A percentile compares a stretch with the other conserved stretches of the same genome.
These are phyloP conservation scores for Trametes cingulata DNA, from an alignment of 768 basidiomycete genomes.

Conservation along the genomic window DNA sequence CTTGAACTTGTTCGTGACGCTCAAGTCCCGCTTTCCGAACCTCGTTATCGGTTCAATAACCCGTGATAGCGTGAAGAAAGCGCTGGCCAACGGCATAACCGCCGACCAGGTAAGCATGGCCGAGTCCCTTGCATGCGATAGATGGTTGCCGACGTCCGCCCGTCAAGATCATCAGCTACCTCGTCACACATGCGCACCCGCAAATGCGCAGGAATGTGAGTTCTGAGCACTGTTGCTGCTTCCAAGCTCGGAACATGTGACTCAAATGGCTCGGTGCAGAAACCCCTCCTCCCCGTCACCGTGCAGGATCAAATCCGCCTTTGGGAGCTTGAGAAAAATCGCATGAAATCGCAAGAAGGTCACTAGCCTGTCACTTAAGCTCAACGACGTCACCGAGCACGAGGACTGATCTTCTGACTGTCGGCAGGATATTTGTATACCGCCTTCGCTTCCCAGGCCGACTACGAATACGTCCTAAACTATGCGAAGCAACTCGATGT, in stretches of 20 bases:
- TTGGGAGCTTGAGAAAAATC: slow-evolving; percentile 95
- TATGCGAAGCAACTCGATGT: slow-evolving; percentile 84
- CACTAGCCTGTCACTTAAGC: slow-evolving; percentile 25
- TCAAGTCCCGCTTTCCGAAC: slow-evolving; percentile 96
- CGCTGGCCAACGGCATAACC: slow-evolving; percentile 91
- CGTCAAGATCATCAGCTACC: slow-evolving; percentile 88
- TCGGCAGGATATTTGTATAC: slow-evolving; percentile 82
- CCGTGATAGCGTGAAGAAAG: slow-evolving; percentile 92
- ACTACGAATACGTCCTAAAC: slow-evolving; percentile 83
- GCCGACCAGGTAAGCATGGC: slow-evolving; percentile 77
- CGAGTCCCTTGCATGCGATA: background rate
- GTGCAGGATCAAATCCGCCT: slow-evolving; percentile 97
- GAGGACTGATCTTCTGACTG: slow-evolving; percentile 21
- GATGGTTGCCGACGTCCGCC: slow-evolving; percentile 6
- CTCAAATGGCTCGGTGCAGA: slow-evolving; percentile 45
- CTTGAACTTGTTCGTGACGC: slow-evolving; percentile 86
- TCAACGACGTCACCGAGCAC: slow-evolving; percentile 20
- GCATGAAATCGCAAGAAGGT: slow-evolving; percentile 89
- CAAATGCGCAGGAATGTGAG: slow-evolving; percentile 95
- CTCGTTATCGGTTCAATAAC: slow-evolving; percentile 96
- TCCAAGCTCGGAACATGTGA: background rate
- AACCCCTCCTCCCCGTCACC: slow-evolving; percentile 91
- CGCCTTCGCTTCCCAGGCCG: slow-evolving; percentile 80
- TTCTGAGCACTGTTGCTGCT: slow-evolving; percentile 9
- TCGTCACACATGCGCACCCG: slow-evolving; percentile 92